Evolutionary conservation across 2,329 filamentous ascomycete species (phyloP).

Genomic region (Exophiala dermatitidis): DNA sequence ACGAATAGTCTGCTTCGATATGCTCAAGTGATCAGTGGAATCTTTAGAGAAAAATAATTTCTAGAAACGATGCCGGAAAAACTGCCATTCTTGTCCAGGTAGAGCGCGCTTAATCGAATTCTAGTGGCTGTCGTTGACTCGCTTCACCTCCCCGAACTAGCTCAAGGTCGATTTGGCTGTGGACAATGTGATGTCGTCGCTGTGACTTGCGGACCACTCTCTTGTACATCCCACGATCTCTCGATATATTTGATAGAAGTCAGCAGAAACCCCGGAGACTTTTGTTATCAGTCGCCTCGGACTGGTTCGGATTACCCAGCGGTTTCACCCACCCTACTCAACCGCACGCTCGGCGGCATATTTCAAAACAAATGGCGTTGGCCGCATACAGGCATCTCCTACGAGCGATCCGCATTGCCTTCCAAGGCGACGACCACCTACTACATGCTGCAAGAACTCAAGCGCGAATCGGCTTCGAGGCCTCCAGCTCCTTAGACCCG

Average conservation of each 20-base stretch:
- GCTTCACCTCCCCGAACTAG: slow-evolving; percentile 4
- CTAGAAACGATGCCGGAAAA: background rate
- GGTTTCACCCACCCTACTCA: background rate
- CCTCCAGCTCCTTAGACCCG: slow-evolving; percentile 54
- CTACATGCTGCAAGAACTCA: slow-evolving; percentile 64
- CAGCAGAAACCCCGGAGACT: too few relatives aligned
- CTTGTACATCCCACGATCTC: too few relatives aligned
- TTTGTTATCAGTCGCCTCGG: background rate
- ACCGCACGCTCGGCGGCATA: background rate
- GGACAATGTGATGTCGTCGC: too few relatives aligned
- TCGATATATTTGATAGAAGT: too few relatives aligned
- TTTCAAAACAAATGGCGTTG: slow-evolving; percentile 48
- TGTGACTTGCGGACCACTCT: too few relatives aligned
- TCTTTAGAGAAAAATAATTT: background rate
- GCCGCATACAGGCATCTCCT: slow-evolving; percentile 74
- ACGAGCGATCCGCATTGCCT: slow-evolving; percentile 74
- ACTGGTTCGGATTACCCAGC: background rate
- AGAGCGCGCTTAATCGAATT: background rate
- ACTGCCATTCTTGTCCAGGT: background rate
- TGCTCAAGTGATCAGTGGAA: too few relatives aligned
- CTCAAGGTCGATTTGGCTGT: background rate
- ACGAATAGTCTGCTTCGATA: too few relatives aligned
- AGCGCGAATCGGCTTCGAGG: slow-evolving; percentile 67
- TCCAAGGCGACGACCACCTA: slow-evolving; percentile 65
- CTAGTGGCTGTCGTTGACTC: background rate